These are phyloP conservation scores for Orbilia oligospora DNA, from an alignment of 2,329 filamentous ascomycete species.

Conservation along the genomic window DNA sequence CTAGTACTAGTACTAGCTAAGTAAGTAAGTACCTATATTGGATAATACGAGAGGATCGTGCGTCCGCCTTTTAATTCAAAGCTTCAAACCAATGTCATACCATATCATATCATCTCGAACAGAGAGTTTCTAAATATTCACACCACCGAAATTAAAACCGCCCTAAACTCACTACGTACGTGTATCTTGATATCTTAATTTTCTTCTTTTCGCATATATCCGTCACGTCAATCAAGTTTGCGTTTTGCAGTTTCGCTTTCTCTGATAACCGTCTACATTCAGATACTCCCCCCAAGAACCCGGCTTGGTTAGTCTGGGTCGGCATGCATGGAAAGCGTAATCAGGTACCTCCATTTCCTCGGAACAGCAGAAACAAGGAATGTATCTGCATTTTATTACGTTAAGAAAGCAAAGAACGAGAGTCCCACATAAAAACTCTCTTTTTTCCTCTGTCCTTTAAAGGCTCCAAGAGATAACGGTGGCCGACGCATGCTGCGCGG, in stretches of 20 bases:
- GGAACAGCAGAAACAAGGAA: constrained; percentile 22
- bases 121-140: constrained; percentile 10
- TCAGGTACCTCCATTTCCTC: constrained; percentile 22
- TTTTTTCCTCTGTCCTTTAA: background rate
- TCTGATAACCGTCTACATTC: constrained; percentile 8
- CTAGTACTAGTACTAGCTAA: no score
- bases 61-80: constrained; percentile 15
- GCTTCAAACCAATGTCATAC: background rate
- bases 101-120: background rate
- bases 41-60: constrained; percentile 56
- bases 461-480: constrained; percentile 57
- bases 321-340: background rate
- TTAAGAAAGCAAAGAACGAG: constrained; percentile 13
- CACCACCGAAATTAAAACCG: background rate
- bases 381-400: constrained; percentile 29
- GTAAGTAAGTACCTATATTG: no score
- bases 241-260: no score
- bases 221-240: constrained; percentile 43
- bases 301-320: background rate
- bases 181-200: no score
- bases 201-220: constrained; percentile 20
- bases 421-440: constrained; percentile 13
- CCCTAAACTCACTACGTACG: no score
- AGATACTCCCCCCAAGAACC: no score
- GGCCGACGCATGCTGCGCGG: constrained; percentile 5